These are phyloP conservation scores for Pleurozium schreberi DNA, from an alignment of 225 moss, liverwort and hornwort species.

Conservation along the genomic window DNA sequence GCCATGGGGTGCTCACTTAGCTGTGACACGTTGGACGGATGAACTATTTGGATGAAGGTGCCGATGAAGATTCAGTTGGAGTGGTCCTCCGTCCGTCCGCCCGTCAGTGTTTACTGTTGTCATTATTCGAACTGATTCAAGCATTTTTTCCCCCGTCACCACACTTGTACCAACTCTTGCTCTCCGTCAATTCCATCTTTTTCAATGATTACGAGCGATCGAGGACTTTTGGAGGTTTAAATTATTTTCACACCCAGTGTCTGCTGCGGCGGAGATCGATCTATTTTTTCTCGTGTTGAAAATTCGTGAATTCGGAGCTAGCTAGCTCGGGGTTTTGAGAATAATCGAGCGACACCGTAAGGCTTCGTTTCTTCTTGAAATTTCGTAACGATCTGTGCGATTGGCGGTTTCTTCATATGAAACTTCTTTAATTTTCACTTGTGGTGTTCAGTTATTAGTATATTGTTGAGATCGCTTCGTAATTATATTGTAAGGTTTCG, in stretches of 20 bases:
- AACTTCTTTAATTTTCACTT: neutral
- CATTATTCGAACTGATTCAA: neutral
- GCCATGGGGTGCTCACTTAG: too few species aligned
- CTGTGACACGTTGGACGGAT: too few species aligned
- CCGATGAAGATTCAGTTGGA: too few species aligned
- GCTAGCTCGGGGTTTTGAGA: neutral
- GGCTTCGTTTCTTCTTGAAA: neutral
- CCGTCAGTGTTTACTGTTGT: neutral
- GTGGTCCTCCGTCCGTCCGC: too few species aligned
- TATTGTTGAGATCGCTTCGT: neutral
- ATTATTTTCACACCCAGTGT: too few species aligned
- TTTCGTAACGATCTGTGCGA: neutral
- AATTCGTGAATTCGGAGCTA: neutral
- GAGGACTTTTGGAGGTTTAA: neutral
- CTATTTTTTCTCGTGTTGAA: neutral
- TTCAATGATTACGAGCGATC: neutral
- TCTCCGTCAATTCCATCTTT: neutral
- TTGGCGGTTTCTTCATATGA: too few species aligned
- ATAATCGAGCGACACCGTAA: neutral
- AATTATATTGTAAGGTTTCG: neutral
- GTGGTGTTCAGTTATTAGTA: neutral
- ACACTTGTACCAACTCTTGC: neutral
- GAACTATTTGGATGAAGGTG: too few species aligned
- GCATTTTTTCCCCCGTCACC: neutral
- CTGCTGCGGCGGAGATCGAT: neutral